phyloP scores from a whole-genome alignment of 345 rosid species.

The Citrus cavaleriei region DNA sequence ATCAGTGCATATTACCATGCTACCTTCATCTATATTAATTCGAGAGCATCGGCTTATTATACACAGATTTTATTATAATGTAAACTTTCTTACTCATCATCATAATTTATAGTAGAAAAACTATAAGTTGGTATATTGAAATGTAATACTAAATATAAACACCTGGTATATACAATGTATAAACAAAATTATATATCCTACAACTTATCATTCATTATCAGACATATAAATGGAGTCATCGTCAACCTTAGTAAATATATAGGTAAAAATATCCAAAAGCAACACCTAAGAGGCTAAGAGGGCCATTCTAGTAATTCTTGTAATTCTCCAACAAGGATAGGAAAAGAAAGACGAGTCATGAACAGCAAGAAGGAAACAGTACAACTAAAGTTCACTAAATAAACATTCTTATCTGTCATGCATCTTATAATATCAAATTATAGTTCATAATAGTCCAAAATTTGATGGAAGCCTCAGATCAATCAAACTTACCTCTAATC shows the following conservation, averaged over 20 bases:
- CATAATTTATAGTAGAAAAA: neutral
- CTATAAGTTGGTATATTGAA: neutral
- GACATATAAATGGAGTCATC: neutral
- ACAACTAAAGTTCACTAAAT: neutral
- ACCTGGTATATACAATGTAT: neutral
- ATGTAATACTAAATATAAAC: neutral
- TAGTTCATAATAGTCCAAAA: neutral
- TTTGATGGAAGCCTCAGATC: neutral
- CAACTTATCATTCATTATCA: neutral
- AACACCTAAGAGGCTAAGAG: neutral
- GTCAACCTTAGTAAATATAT: neutral
- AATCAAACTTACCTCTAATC: neutral
- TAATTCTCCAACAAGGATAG: neutral
- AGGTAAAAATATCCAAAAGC: neutral
- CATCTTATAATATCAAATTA: neutral
- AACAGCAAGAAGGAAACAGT: neutral
- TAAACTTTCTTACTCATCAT: neutral
- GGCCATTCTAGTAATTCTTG: neutral
- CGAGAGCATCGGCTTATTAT: constrained; percentile 10
- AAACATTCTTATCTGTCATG: neutral
- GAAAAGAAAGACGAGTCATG: neutral
- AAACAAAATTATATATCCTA: neutral
- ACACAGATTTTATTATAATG: neutral
- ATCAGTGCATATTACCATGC: neutral
- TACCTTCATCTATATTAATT: neutral